Evolutionary conservation across 2,329 filamentous ascomycete species (phyloP), one percentile per base, ranked within the genome.

Genomic region (Fusarium sororula): DNA sequence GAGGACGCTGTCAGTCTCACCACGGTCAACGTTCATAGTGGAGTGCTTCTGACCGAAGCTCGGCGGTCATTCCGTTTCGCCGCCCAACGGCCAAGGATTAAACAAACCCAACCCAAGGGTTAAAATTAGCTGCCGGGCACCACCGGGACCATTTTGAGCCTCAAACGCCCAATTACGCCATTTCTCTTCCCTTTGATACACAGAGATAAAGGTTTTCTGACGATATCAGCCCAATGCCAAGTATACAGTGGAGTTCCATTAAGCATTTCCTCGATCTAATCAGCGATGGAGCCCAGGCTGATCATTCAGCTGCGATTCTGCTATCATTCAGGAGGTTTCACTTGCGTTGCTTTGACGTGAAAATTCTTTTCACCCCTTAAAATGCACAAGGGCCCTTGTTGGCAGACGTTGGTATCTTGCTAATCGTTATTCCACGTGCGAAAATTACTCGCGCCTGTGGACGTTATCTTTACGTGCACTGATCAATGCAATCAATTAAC

Each of bases 121-220:
- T 39, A 37, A 70, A 66, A 74, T 73, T 69, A 69, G 63, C 30
- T 66, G 61, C 72, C 61, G 68, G 70, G 67, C 66, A 22, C 50
- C 15, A 61, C 59, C 57, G 53, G 70, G 57, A 61, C 24, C 44
- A 42, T 50, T 47, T 55, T 60, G 54, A 61, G 63, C 59, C 53
- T 58, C 66, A 61, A 67, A 48, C 45, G 58, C 32, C 70, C 54
- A 38, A 68, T 42, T 71, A 41, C 17, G 37, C 22, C 47, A 38
- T 50, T 39, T 12, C 26, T 32, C 44, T 50, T n/a, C 41, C 17
- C 11, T 24, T 39, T 22, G 17, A 24, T 39, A 30, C 48, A 35
- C 10, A 56, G 5, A 70, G 13, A 50, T 66, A n/a, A 70, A 70
- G 13, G 28, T 11, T 70, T 51, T 53, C 12, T 4, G 11, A 18